These are phyloP conservation scores for Barnettozyma californica DNA, from an alignment of 805 yeast genomes.

Conservation along the genomic window DNA sequence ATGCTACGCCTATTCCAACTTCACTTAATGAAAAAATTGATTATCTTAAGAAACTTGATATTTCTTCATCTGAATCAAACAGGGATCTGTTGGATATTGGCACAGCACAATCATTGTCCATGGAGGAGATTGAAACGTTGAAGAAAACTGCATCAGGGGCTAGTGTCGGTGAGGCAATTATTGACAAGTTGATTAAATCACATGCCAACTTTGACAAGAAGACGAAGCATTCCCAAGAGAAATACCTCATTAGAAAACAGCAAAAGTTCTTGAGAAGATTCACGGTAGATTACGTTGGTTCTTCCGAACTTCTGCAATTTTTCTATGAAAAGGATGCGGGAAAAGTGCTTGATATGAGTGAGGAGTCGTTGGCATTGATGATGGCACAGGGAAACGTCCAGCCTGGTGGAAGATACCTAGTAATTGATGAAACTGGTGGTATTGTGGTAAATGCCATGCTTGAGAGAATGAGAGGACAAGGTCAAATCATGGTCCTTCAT, in stretches of 20 bases:
- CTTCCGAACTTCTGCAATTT: slow-evolving; percentile 66
- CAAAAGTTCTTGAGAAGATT: slow-evolving; percentile 85
- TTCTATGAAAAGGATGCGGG: slow-evolving; percentile 65
- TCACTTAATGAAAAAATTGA: slow-evolving; percentile 24
- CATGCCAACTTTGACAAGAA: slow-evolving; percentile 87
- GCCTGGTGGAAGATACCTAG: slow-evolving; percentile 85
- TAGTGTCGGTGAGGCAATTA: slow-evolving; percentile 67
- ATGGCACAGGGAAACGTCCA: slow-evolving; percentile 75
- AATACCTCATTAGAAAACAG: slow-evolving; percentile 86
- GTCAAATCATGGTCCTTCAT: slow-evolving; percentile 70
- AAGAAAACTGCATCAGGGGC: slow-evolving; percentile 62
- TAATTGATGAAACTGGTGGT: slow-evolving; percentile 94
- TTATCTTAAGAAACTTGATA: slow-evolving; percentile 26
- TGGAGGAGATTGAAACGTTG: slow-evolving; percentile 79
- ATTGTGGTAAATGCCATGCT: slow-evolving; percentile 77
- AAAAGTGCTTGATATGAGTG: slow-evolving; percentile 72
- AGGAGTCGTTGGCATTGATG: slow-evolving; percentile 75
- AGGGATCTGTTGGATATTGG: slow-evolving; percentile 65
- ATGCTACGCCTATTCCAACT: slow-evolving; percentile 23
- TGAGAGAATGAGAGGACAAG: slow-evolving; percentile 79
- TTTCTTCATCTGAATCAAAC: slow-evolving; percentile 51
- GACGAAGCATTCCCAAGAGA: slow-evolving; percentile 85
- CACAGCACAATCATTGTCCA: slow-evolving; percentile 64
- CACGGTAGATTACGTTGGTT: slow-evolving; percentile 70
- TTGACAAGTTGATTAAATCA: slow-evolving; percentile 73